Percentiles rank a stretch among this genome's conserved stretches.
Conservation (phyloP, 768 basidiomycete species). For the Lactifluus echinatus region DNA sequence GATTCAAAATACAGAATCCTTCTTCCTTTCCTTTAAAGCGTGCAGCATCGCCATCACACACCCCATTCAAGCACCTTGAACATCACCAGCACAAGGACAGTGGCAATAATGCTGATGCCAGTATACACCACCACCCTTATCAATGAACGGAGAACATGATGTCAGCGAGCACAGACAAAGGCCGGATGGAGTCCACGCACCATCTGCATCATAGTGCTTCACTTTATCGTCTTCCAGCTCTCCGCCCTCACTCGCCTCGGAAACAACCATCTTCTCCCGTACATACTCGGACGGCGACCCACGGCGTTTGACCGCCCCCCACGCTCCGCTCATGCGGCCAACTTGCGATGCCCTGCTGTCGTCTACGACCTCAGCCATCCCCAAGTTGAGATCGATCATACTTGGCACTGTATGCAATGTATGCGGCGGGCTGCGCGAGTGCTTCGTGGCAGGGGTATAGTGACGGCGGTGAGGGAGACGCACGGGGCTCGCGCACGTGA, state of each 20-base stretch:
- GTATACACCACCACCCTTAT: slow-evolving; percentile 88
- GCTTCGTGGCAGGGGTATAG: slow-evolving; percentile 89
- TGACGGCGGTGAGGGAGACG: slow-evolving; percentile 76
- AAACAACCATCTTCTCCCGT: slow-evolving; percentile 15
- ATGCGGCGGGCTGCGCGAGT: slow-evolving; percentile 57
- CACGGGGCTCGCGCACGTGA: slow-evolving; percentile 46
- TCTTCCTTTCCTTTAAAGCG: too few relatives aligned
- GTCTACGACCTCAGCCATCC: slow-evolving; percentile 24
- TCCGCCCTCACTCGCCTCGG: slow-evolving; percentile 19
- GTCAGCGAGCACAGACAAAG: background rate
- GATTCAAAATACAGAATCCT: too few relatives aligned
- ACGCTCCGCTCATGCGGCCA: slow-evolving; percentile 37
- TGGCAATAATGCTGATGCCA: slow-evolving; percentile 67
- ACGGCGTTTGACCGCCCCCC: slow-evolving; percentile 22
- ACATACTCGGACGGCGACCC: background rate
- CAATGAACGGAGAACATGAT: slow-evolving; percentile 28
- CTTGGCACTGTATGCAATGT: slow-evolving; percentile 69
- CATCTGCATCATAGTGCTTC: slow-evolving; percentile 82
- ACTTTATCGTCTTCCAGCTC: slow-evolving; percentile 31
- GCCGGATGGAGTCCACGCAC: slow-evolving; percentile 37
- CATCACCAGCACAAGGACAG: slow-evolving; percentile 53
- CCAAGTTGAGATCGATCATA: slow-evolving; percentile 61
- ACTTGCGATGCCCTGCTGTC: slow-evolving; percentile 23
- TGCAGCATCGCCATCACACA: too few relatives aligned
- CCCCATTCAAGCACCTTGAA: slow-evolving; percentile 70